A percentile compares a stretch with the other conserved stretches of the same genome.
These are phyloP conservation scores for Leccinum fuscescens DNA, from an alignment of 1,284 basidiomycete genomes.

Conservation along the genomic window DNA sequence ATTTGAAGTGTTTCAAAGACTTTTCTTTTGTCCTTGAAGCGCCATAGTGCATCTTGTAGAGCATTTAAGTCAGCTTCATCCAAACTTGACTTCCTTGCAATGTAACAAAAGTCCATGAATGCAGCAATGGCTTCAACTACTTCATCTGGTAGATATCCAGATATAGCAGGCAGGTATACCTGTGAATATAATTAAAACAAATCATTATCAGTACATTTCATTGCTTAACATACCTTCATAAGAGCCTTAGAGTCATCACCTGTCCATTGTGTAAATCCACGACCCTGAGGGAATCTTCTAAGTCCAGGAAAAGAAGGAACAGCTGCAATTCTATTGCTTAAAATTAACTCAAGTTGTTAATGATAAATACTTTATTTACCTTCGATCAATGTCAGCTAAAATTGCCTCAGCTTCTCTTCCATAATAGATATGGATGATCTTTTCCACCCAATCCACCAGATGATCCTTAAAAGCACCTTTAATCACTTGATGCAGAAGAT, in stretches of 20 bases:
- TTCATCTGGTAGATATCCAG: neutral
- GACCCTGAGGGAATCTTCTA: neutral
- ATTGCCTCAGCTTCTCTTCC: neutral
- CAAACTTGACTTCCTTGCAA: neutral
- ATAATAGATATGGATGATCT: neutral
- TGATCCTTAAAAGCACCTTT: neutral
- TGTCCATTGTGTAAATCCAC: neutral
- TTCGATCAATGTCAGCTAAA: neutral
- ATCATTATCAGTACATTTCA: neutral
- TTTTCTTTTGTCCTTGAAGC: neutral
- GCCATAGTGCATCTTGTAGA: neutral
- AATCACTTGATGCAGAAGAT: neutral
- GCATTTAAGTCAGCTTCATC: neutral
- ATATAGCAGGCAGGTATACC: neutral
- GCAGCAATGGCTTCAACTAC: neutral
- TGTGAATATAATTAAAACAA: neutral
- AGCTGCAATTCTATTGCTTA: neutral
- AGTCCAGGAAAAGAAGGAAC: neutral
- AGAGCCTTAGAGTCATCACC: neutral
- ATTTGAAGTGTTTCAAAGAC: neutral
- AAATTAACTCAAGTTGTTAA: neutral
- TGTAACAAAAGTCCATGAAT: slow-evolving; percentile 4
- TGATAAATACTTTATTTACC: neutral
- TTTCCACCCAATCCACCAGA: neutral
- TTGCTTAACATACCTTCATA: neutral